A percentile compares a stretch with the other conserved stretches of the same genome.
phyloP scores from a whole-genome alignment of 164 flowering plant genomes.

The Chimonanthus salicifolius region DNA sequence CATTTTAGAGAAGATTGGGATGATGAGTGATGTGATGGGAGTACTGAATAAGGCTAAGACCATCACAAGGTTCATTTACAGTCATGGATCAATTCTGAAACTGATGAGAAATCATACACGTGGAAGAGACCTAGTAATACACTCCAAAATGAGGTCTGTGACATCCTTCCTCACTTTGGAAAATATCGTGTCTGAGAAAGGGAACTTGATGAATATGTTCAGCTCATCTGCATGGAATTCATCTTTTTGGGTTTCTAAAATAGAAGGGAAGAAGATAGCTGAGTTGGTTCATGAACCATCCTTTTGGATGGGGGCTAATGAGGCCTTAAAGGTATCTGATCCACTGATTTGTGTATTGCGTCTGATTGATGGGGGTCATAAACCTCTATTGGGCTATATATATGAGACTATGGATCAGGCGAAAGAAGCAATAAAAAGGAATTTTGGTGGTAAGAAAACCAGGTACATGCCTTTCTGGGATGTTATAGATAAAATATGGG shows the following conservation, averaged over 20 bases:
- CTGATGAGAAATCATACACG: slow-evolving; percentile 29
- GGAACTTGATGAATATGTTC: slow-evolving; percentile 38
- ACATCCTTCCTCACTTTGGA: slow-evolving; percentile 42
- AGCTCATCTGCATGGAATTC: slow-evolving; percentile 37
- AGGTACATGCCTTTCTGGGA: slow-evolving; percentile 43
- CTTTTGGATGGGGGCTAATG: slow-evolving; percentile 44
- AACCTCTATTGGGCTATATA: slow-evolving; percentile 42
- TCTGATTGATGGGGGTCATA: slow-evolving; percentile 24
- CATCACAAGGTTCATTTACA: slow-evolving; percentile 43
- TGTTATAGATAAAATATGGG: slow-evolving; percentile 60
- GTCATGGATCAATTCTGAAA: slow-evolving; percentile 22
- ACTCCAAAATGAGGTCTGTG: slow-evolving; percentile 27
- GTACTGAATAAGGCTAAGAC: slow-evolving; percentile 37
- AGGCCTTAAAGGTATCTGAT: slow-evolving; percentile 35
- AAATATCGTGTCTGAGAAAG: slow-evolving; percentile 31
- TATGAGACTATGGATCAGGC: slow-evolving; percentile 71
- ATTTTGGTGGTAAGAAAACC: slow-evolving; percentile 23
- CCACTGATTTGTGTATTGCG: slow-evolving; percentile 45
- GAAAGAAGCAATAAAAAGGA: slow-evolving; percentile 48
- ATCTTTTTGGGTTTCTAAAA: slow-evolving; percentile 29
- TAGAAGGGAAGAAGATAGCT: slow-evolving; percentile 36
- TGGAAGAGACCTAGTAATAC: slow-evolving; percentile 25
- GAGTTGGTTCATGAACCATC: slow-evolving; percentile 27
- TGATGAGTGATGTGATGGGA: slow-evolving; percentile 11
- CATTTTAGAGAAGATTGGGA: slow-evolving; percentile 46